A percentile compares a stretch with the other conserved stretches of the same genome.
Evolutionary conservation across 1,284 basidiomycete species (phyloP).

Genomic region (Melampsora occidentalis): DNA sequence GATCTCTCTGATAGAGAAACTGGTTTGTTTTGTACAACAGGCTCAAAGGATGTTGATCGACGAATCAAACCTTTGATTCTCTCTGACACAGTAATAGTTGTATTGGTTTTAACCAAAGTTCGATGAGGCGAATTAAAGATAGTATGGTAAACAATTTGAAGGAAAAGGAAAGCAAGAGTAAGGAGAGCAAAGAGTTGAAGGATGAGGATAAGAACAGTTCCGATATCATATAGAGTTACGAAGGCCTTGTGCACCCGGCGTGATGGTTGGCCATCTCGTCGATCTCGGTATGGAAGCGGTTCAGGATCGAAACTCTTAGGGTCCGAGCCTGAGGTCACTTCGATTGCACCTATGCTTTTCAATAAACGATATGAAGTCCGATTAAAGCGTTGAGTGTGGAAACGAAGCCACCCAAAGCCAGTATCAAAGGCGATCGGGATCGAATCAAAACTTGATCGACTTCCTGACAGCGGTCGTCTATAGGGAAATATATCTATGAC

Average conservation of each 20-base stretch:
- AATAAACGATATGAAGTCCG: background rate
- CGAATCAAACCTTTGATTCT: background rate
- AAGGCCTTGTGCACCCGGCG: background rate
- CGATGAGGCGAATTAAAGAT: background rate
- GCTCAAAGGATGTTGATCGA: background rate
- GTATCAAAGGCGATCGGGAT: background rate
- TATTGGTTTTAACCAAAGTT: background rate
- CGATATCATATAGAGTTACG: background rate
- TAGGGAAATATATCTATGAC: background rate
- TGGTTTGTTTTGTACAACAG: background rate
- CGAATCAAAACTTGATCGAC: background rate
- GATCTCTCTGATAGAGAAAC: background rate
- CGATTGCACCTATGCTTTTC: background rate
- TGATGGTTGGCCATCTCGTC: too few relatives aligned
- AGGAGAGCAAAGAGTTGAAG: background rate
- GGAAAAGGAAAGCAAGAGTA: background rate
- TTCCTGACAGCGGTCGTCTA: background rate
- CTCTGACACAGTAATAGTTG: background rate
- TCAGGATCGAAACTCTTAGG: conserved; percentile 3
- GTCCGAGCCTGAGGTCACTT: background rate
- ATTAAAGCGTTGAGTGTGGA: conserved; percentile 3
- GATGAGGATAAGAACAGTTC: background rate
- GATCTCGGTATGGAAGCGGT: background rate
- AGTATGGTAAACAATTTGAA: background rate
- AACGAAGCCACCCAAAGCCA: background rate